Conservation (phyloP, 306 rosid species). For the Quercus bicolor region DNA sequence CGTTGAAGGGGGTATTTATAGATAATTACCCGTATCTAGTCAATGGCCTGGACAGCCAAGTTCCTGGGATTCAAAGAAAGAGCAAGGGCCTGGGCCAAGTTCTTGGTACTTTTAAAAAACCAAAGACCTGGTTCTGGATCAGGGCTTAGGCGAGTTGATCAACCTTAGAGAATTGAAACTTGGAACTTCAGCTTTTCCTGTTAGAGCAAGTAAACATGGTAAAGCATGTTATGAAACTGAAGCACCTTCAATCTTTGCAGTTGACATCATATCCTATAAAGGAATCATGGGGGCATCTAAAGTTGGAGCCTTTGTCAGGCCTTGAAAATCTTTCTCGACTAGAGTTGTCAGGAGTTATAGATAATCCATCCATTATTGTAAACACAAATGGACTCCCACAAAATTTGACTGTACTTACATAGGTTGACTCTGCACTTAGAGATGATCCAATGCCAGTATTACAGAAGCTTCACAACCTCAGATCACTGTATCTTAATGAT, state of each 20-base stretch:
- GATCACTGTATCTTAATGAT: neutral
- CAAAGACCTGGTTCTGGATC: too few relatives aligned
- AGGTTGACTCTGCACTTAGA: neutral
- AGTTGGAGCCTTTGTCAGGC: neutral
- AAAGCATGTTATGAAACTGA: neutral
- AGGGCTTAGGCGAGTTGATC: neutral
- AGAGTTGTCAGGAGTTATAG: neutral
- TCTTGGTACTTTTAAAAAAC: too few relatives aligned
- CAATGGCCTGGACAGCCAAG: too few relatives aligned
- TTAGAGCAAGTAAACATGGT: neutral
- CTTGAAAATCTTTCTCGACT: neutral
- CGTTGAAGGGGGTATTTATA: neutral
- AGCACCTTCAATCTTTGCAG: slow-evolving; percentile 4
- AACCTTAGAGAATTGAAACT: slow-evolving; percentile 13
- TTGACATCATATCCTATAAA: neutral
- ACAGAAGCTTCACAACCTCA: slow-evolving; percentile 1
- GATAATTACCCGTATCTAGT: neutral
- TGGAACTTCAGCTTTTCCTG: neutral
- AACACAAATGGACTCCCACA: neutral
- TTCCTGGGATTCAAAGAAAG: too few relatives aligned
- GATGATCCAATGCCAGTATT: slow-evolving; percentile 10
- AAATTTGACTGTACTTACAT: slow-evolving; percentile 6
- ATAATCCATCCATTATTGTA: neutral
- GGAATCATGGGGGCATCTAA: neutral
- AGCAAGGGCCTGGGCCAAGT: too few relatives aligned